A percentile compares a stretch with the other conserved stretches of the same genome.
Evolutionary conservation across 164 flowering plant genomes (phyloP).

Genomic region (Houttuynia cordata): DNA sequence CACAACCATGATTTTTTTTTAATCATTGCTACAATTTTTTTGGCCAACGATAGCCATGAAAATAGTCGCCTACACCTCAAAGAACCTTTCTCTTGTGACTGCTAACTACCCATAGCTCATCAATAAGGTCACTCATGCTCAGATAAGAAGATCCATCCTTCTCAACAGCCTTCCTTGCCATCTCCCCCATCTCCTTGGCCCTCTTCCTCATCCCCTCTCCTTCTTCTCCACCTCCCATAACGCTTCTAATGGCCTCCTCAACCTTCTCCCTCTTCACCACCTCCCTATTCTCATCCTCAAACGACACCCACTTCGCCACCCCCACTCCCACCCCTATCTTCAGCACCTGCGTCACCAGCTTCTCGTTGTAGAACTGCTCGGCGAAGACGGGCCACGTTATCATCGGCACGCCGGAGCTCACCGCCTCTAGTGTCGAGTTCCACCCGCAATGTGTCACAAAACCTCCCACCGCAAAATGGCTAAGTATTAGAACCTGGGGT

Average conservation of each 20-base stretch:
- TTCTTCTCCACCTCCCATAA: slow-evolving; percentile 28
- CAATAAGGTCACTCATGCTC: neutral
- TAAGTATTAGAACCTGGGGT: slow-evolving; percentile 26
- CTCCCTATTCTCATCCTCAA: slow-evolving; percentile 40
- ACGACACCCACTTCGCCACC: slow-evolving; percentile 20
- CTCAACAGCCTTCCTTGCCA: neutral
- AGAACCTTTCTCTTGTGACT: too few relatives aligned
- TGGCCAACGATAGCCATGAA: too few relatives aligned
- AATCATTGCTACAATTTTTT: too few relatives aligned
- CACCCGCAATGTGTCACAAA: slow-evolving; percentile 8
- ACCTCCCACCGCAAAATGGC: slow-evolving; percentile 21
- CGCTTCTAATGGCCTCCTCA: slow-evolving; percentile 4
- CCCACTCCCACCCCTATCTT: slow-evolving; percentile 23
- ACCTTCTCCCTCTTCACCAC: slow-evolving; percentile 39
- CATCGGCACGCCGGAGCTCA: slow-evolving; percentile 1
- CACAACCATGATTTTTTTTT: too few relatives aligned
- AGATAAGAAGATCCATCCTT: neutral
- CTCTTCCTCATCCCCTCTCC: slow-evolving; percentile 43
- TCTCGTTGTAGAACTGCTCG: slow-evolving; percentile 20
- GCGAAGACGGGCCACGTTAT: slow-evolving; percentile 18
- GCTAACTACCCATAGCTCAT: neutral
- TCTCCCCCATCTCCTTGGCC: neutral
- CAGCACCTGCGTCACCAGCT: slow-evolving; percentile 27
- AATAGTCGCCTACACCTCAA: too few relatives aligned
- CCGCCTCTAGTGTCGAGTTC: neutral